Evolutionary conservation across 2,329 filamentous ascomycete genomes (phyloP).

Genomic region (Cordyceps tenuipes): DNA sequence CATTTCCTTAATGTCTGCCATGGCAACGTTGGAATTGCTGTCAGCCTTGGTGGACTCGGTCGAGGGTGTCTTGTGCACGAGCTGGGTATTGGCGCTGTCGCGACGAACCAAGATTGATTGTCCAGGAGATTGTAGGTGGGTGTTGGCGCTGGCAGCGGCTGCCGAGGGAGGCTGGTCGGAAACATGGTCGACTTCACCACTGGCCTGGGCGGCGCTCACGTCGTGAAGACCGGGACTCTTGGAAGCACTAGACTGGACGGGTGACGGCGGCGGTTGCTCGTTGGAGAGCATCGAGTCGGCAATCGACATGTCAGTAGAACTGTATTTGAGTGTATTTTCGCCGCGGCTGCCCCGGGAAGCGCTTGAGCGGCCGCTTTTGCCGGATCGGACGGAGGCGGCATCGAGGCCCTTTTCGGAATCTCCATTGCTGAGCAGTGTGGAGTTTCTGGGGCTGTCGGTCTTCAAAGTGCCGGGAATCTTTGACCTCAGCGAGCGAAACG

Average conservation of each 20-base stretch:
- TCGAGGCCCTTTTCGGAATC: constrained; percentile 61
- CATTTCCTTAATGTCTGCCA: constrained; percentile 83
- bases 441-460: constrained; percentile 74
- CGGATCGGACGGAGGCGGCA: constrained; percentile 65
- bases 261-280: constrained; percentile 68
- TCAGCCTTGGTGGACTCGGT: constrained; percentile 37
- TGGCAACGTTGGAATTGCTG: constrained; percentile 55
- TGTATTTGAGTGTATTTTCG: constrained; percentile 31
- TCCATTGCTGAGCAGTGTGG: constrained; percentile 55
- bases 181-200: constrained; percentile 87
- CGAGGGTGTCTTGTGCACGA: constrained; percentile 42
- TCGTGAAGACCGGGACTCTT: constrained; percentile 58
- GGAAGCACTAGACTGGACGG: constrained; percentile 68
- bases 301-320: constrained; percentile 32
- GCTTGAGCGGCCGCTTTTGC: constrained; percentile 49
- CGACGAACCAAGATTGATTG: constrained; percentile 86
- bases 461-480: constrained; percentile 74
- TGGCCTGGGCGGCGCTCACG: constrained; percentile 71
- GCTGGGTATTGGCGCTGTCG: constrained; percentile 56
- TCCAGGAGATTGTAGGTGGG: constrained; percentile 60
- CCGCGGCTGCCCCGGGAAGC: constrained; percentile 40
- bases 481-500: constrained; percentile 74
- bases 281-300: constrained; percentile 40
- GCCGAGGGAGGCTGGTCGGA: constrained; percentile 81
- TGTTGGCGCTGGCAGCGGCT: constrained; percentile 44